These are phyloP conservation scores for Diphasiastrum complanatum DNA, from an alignment of 83 land plant genomes.

Conservation along the genomic window DNA sequence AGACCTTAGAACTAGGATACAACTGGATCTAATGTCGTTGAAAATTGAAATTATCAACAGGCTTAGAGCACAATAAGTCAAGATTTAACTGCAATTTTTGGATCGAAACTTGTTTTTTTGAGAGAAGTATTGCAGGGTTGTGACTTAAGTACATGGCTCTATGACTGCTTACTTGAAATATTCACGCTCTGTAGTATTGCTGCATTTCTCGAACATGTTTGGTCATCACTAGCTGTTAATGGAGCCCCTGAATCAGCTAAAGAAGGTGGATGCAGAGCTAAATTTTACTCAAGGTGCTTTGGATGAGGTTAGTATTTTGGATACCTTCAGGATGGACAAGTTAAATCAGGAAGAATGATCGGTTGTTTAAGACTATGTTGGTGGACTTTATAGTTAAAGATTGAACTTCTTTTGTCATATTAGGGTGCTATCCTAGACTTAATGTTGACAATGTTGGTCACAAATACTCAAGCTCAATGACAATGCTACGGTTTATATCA, in stretches of 20 bases:
- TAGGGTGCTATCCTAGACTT: too few relatives aligned
- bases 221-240: constrained; percentile 89
- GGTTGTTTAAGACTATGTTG: background rate
- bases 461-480: too few relatives aligned
- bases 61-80: too few relatives aligned
- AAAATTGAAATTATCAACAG: too few relatives aligned
- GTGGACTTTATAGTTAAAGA: background rate
- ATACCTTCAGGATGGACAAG: background rate
- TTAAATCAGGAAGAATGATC: background rate
- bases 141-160: background rate
- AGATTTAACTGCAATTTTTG: too few relatives aligned
- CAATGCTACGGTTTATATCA: too few relatives aligned
- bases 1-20: background rate
- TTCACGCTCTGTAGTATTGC: too few relatives aligned
- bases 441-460: too few relatives aligned
- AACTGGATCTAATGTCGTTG: too few relatives aligned
- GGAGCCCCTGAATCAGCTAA: constrained; percentile 63
- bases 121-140: background rate
- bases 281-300: constrained; percentile 88
- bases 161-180: too few relatives aligned
- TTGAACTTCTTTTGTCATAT: too few relatives aligned
- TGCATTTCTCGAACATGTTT: too few relatives aligned
- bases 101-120: background rate
- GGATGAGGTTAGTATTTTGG: constrained; percentile 65
- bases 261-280: constrained; percentile 70